Percentiles rank a stretch among this genome's conserved stretches.
Conservation (phyloP, 2,329 filamentous ascomycete genomes). For the Apiospora arundinis region DNA sequence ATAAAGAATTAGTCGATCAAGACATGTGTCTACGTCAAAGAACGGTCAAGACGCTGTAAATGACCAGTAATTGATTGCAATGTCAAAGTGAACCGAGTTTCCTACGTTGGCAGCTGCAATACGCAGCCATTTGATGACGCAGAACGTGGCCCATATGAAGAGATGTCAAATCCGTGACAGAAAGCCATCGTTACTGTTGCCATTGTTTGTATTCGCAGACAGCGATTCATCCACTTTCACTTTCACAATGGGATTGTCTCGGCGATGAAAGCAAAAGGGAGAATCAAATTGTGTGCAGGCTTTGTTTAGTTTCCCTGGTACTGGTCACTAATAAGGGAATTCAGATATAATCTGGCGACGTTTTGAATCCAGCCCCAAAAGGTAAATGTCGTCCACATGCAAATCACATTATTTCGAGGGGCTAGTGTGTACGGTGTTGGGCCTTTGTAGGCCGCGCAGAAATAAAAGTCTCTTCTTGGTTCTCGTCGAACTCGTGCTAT, state of each 20-base stretch:
- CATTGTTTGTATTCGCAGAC: neutral
- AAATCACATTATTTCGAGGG: neutral
- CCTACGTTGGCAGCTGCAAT: neutral
- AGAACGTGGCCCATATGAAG: neutral
- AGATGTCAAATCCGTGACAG: neutral
- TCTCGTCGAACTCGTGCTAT: constrained; percentile 12
- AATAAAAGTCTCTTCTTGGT: constrained; percentile 12
- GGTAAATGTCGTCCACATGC: neutral
- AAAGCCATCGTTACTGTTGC: neutral
- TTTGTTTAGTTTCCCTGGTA: neutral
- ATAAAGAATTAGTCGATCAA: neutral
- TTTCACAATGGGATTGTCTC: constrained; percentile 8
- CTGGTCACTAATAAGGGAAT: no score
- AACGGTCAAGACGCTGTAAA: neutral
- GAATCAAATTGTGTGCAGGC: neutral
- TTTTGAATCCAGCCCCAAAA: no score
- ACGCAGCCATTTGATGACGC: neutral
- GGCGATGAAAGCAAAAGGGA: neutral
- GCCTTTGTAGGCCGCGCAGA: neutral
- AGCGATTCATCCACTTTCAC: neutral
- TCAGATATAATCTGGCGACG: neutral
- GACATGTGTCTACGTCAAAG: neutral
- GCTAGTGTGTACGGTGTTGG: neutral
- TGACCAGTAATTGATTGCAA: neutral
- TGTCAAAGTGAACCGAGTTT: neutral